Percentiles rank a stretch among this genome's conserved stretches.
Evolutionary conservation across 768 basidiomycete species (phyloP).

Genomic region (Lepiota brunneoincarnata): DNA sequence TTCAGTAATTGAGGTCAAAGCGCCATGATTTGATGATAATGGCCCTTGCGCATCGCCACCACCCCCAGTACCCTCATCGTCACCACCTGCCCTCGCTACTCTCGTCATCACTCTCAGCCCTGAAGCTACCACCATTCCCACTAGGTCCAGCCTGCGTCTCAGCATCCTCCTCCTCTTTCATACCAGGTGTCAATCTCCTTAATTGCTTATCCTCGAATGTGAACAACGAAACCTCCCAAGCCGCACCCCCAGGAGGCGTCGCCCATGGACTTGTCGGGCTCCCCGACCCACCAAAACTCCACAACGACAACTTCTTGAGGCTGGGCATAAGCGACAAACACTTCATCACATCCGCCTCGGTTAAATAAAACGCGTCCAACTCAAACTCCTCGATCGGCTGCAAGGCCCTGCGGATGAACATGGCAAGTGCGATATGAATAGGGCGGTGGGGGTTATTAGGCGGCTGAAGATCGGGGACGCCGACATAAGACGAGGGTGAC

Average conservation of each 20-base stretch:
- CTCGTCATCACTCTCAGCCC: no score
- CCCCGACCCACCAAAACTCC: constrained; percentile 4
- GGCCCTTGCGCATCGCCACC: no score
- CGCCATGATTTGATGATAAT: no score
- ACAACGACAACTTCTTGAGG: constrained; percentile 2
- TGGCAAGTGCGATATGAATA: constrained; percentile 2
- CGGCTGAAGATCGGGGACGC: neutral
- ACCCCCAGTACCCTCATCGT: no score
- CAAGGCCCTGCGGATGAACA: constrained; percentile 1
- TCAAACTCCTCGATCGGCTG: constrained; percentile 5
- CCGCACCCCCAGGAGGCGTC: neutral
- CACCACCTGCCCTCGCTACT: no score
- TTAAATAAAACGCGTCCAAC: constrained; percentile 7
- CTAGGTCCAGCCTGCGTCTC: neutral
- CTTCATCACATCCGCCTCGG: constrained; percentile 8
- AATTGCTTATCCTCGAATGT: constrained; percentile 7
- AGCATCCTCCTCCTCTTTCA: neutral
- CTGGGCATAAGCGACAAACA: constrained; percentile 9
- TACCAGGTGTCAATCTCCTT: constrained; percentile 4
- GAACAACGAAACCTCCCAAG: constrained; percentile 5
- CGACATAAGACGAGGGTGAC: constrained; percentile 3
- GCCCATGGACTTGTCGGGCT: neutral
- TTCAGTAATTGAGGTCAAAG: no score
- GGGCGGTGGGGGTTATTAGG: neutral
- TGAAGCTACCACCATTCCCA: neutral